Base-by-base conservation (phyloP, 2,329 filamentous ascomycete species). In the Cercospora sojina region DNA sequence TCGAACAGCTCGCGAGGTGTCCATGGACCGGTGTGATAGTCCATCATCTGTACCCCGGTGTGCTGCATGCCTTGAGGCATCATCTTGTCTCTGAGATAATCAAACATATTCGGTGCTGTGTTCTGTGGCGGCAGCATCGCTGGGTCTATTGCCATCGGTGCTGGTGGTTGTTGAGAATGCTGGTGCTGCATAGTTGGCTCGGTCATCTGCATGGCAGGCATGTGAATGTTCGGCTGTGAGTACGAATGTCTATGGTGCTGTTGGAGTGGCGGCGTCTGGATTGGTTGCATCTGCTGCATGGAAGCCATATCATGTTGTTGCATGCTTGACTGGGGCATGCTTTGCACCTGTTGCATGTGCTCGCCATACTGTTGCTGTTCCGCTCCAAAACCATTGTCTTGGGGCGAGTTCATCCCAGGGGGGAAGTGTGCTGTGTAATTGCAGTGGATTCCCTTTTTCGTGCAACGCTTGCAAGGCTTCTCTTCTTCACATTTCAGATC, bases 401-500 rank as follows among this genome's bases (percentile, higher is more conserved):
- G 58, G 53, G 67, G 64, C 16, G 65, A 65, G 13, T 69, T 65
- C 64, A 72, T 69, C 57, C 55, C 67, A 13, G 70, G 63, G 10
- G 65, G 62, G 62, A 71, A 75, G 62, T 58, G 71, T 12, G 72
- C 32, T 8, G 74, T 74, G 62, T 74, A 77, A 64, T 77, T 76
- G 64, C 83, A 86, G 5, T 74, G 69, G 20, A 85, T 79, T 69
- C 79, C 79, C 69, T 83, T 84, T 70, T 83, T 83, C 47, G 76
- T 79, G 73, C 84, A 86, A 55, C 84, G 77, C 67, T 78, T 82
- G 71, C 84, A 86, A 7, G 84, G 84, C 74, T 85, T 85, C 55
- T 82, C 79, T 68, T 86, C 83, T 67, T 85, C 83, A 67, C 84
- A 86, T 71, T 83, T 83, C 20, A 86, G 76, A 70, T 86, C 60